Conservation (phyloP, 2,329 filamentous ascomycete species). For the Ascochyta clinopodiicola region DNA sequence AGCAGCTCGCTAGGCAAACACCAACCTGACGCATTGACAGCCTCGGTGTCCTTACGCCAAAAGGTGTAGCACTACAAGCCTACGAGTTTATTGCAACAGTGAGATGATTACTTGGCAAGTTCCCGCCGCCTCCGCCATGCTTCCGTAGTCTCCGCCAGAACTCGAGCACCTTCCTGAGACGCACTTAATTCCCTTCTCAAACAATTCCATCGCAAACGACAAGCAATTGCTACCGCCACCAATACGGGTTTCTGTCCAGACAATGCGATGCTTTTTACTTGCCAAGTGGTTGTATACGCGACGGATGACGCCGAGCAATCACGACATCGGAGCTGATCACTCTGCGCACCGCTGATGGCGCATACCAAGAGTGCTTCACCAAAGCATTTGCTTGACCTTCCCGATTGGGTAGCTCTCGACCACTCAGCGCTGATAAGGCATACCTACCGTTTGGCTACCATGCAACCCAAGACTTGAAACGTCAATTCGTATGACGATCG, state of each 20-base stretch:
- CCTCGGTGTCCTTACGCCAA: background rate
- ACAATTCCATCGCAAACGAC: background rate
- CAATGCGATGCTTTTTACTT: background rate
- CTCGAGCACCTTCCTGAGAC: conserved; percentile 6
- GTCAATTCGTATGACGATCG: conserved; percentile 35
- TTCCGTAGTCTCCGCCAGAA: background rate
- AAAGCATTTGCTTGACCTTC: conserved; percentile 34
- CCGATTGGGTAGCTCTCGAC: conserved; percentile 24
- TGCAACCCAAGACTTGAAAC: conserved; percentile 36
- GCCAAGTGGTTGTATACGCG: conserved; percentile 19
- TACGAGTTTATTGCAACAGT: background rate
- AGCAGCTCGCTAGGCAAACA: background rate
- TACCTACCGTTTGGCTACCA: conserved; percentile 17
- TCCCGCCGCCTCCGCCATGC: background rate
- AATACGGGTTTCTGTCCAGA: conserved; percentile 4
- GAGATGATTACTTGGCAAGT: background rate
- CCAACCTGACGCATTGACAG: background rate
- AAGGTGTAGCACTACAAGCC: background rate
- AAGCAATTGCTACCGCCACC: conserved; percentile 13
- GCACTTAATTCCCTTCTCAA: conserved; percentile 1
- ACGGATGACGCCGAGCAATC: conserved; percentile 33
- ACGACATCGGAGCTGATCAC: conserved; percentile 31
- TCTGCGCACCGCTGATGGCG: conserved; percentile 17
- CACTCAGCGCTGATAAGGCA: conserved; percentile 17
- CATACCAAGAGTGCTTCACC: conserved; percentile 31